These are phyloP conservation scores for Heritiera littoralis DNA, from an alignment of 345 rosid genomes.

Conservation along the genomic window DNA sequence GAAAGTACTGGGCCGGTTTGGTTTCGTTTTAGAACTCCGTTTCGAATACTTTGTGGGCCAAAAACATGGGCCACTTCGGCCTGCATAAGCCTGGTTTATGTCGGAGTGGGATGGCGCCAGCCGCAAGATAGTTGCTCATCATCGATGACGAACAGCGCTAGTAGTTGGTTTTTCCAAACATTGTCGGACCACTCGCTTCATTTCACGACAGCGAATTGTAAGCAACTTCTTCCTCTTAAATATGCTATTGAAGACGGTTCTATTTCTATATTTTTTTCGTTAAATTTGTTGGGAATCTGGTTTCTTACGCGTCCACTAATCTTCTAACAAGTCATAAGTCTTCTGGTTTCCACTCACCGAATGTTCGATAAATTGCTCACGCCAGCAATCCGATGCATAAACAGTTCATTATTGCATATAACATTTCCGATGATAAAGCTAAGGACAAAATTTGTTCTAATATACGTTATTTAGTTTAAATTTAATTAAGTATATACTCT, in stretches of 20 bases:
- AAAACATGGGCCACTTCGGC: background rate
- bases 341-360: slow-evolving; percentile 20
- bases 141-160: background rate
- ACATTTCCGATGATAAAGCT: background rate
- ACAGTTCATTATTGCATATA: background rate
- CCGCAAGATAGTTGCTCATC: background rate
- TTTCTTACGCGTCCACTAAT: background rate
- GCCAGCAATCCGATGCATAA: background rate
- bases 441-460: background rate
- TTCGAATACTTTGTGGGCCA: background rate
- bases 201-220: background rate
- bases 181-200: background rate
- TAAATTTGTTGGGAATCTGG: background rate
- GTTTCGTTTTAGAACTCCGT: background rate
- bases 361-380: slow-evolving; percentile 40
- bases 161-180: background rate
- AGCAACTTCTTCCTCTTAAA: background rate
- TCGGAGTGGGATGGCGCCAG: background rate
- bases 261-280: background rate
- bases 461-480: background rate
- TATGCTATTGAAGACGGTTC: background rate
- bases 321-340: background rate
- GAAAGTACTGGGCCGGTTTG: background rate
- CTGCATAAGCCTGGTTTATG: background rate
- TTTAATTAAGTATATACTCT: background rate